Conservation (phyloP, 108 stramenopile genomes). For the Nitzschia inconspicua region DNA sequence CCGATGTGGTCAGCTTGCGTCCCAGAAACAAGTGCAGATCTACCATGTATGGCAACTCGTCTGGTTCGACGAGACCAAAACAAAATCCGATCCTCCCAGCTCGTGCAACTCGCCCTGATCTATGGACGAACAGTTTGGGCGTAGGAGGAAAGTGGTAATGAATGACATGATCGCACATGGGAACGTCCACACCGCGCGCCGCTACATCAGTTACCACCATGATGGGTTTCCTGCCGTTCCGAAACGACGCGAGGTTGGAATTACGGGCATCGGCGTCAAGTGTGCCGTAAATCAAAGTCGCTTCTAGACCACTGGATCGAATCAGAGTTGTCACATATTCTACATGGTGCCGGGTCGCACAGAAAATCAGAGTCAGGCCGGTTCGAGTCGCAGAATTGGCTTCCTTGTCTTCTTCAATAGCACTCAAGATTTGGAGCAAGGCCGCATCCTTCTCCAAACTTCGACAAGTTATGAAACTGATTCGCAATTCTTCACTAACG, state of each 20-base stretch:
- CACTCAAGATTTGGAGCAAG: constrained; percentile 85
- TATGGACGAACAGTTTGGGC: constrained; percentile 96
- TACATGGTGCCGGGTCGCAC: constrained; percentile 95
- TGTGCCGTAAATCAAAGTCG: constrained; percentile 92
- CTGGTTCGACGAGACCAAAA: constrained; percentile 92
- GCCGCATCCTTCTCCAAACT: constrained; percentile 94
- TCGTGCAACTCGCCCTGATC: constrained; percentile 91
- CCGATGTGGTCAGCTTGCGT: constrained; percentile 54
- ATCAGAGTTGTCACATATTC: constrained; percentile 91
- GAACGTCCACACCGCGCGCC: constrained; percentile 97
- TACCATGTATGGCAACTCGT: constrained; percentile 97
- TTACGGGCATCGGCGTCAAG: constrained; percentile 94
- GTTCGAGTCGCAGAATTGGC: constrained; percentile 35
- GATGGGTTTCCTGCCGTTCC: constrained; percentile 71
- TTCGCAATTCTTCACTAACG: constrained; percentile 89
- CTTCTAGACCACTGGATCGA: constrained; percentile 46
- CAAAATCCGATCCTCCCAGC: constrained; percentile 91
- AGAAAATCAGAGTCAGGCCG: constrained; percentile 89
- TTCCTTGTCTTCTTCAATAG: constrained; percentile 63
- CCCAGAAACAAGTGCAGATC: constrained; percentile 96
- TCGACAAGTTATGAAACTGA: constrained; percentile 89
- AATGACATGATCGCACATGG: constrained; percentile 97
- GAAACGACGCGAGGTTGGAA: constrained; percentile 84
- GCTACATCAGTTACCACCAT: constrained; percentile 98
- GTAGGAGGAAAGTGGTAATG: constrained; percentile 94